phyloP scores from a whole-genome alignment of 106 monocot species.

The Phalaenopsis equestris region DNA sequence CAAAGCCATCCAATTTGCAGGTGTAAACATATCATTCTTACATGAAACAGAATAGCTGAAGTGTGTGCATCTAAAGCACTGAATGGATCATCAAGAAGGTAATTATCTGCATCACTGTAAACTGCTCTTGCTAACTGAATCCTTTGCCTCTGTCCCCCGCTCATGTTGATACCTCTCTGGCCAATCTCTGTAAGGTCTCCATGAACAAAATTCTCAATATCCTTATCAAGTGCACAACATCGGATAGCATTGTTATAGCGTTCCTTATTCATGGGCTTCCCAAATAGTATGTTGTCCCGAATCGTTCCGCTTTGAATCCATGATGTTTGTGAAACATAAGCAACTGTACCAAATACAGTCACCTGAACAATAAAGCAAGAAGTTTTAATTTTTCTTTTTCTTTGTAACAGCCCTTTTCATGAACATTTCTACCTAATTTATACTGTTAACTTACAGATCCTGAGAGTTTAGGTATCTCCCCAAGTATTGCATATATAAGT shows the following conservation, averaged over 20 bases:
- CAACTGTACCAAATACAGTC: conserved; percentile 41
- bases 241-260: conserved; percentile 52
- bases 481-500: conserved; percentile 56
- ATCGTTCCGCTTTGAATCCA: conserved; percentile 88
- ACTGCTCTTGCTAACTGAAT: conserved; percentile 87
- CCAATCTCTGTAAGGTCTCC: conserved; percentile 91
- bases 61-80: conserved; percentile 96
- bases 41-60: conserved; percentile 63
- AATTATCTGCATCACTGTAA: conserved; percentile 72
- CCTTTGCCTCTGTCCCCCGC: conserved; percentile 95
- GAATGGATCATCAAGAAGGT: conserved; percentile 92
- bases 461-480: conserved; percentile 58
- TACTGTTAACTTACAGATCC: conserved; percentile 49
- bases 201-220: conserved; percentile 61
- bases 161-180: conserved; percentile 90
- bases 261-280: conserved; percentile 53
- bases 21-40: conserved; percentile 16
- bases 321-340: conserved; percentile 82
- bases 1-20: background rate
- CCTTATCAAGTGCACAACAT: conserved; percentile 75
- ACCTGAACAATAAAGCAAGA: conserved; percentile 30
- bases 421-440: background rate
- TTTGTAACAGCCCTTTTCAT: background rate
- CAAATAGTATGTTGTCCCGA: conserved; percentile 70
- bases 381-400: background rate